Conservation (phyloP, 2,329 filamentous ascomycete genomes). For the Piedraia hortae region DNA sequence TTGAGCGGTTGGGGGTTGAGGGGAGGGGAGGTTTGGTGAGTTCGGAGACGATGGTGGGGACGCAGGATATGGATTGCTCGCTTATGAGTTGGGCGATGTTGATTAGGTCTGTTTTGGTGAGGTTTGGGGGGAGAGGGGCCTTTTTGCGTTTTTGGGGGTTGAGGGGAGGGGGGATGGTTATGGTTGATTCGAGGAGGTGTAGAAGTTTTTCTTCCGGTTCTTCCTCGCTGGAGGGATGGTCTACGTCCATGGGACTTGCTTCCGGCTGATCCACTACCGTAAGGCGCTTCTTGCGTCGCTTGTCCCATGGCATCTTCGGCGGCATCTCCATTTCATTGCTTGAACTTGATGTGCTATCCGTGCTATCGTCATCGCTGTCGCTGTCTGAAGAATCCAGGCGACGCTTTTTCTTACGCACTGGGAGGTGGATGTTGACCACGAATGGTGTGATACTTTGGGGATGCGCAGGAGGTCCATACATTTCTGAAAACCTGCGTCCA, state of each 20-base stretch:
- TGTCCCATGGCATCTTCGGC: slow-evolving; percentile 7
- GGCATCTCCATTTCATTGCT: slow-evolving; percentile 5
- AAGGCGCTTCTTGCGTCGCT: slow-evolving; percentile 8
- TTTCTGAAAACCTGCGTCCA: slow-evolving; percentile 23
- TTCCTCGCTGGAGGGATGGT: background rate
- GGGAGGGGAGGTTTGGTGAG: slow-evolving; percentile 3
- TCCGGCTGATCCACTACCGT: too few species aligned
- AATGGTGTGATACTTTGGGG: background rate
- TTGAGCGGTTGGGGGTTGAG: slow-evolving; percentile 4
- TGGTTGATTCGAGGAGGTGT: background rate
- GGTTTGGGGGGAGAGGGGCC: slow-evolving; percentile 3
- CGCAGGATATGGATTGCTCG: slow-evolving; percentile 8
- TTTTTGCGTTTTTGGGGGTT: background rate
- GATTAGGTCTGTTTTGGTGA: slow-evolving; percentile 9
- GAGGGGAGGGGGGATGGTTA: background rate
- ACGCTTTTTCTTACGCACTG: slow-evolving; percentile 2
- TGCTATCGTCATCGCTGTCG: slow-evolving; percentile 9
- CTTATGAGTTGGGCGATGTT: slow-evolving; percentile 12
- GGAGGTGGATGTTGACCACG: slow-evolving; percentile 2
- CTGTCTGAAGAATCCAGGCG: background rate
- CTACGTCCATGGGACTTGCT: background rate
- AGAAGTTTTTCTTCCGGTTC: slow-evolving; percentile 1
- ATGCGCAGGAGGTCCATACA: background rate
- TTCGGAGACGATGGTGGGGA: slow-evolving; percentile 1
- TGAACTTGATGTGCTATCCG: slow-evolving; percentile 4